phyloP scores from a whole-genome alignment of 2,329 filamentous ascomycete genomes.

The Tolypocladium inflatum region DNA sequence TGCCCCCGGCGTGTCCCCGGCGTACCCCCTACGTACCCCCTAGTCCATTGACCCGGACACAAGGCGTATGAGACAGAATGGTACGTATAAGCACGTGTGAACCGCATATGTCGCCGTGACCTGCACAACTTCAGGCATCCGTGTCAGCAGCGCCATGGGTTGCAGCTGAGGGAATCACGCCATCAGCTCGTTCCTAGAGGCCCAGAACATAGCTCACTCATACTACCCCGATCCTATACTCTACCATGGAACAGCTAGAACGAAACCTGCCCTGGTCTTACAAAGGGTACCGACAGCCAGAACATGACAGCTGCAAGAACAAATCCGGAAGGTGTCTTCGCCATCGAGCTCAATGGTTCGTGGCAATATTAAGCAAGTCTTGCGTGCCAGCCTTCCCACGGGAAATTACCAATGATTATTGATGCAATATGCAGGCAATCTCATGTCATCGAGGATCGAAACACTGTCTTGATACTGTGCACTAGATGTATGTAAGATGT shows the following conservation, averaged over 20 bases:
- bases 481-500: background rate
- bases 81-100: background rate
- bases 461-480: background rate
- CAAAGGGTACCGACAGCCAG: background rate
- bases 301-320: background rate
- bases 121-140: background rate
- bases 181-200: background rate
- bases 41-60: background rate
- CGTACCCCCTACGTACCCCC: too few relatives aligned
- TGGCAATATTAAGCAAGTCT: background rate
- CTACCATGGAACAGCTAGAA: background rate
- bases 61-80: background rate
- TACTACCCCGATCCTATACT: background rate
- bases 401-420: background rate
- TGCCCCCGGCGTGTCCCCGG: background rate
- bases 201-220: background rate
- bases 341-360: background rate
- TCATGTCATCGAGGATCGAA: background rate
- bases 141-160: background rate
- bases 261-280: background rate
- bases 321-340: background rate
- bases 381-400: background rate
- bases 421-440: background rate
- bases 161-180: background rate
- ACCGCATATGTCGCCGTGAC: background rate